These are phyloP conservation scores for Schizosaccharomyces osmophilus DNA, from an alignment of 805 yeast species.

Conservation along the genomic window DNA sequence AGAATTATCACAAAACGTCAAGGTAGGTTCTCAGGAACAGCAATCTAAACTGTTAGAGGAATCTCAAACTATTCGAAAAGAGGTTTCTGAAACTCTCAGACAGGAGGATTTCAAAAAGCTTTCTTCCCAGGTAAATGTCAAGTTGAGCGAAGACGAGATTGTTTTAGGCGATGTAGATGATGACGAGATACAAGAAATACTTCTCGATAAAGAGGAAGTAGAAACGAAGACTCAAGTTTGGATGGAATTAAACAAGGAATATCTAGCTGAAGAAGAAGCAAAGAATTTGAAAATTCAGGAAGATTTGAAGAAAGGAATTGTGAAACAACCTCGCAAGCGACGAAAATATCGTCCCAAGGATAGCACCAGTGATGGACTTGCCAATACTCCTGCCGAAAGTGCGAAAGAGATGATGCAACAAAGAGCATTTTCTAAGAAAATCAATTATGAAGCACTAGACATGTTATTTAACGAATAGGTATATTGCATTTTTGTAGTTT, in stretches of 20 bases:
- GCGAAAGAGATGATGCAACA: slow-evolving; percentile 54
- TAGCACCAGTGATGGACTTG: slow-evolving; percentile 16
- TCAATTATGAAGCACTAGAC: slow-evolving; percentile 64
- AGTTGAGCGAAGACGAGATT: slow-evolving; percentile 4
- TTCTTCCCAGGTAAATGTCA: neutral
- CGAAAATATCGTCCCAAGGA: slow-evolving; percentile 14
- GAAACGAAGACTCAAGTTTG: slow-evolving; percentile 59
- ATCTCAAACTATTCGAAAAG: slow-evolving; percentile 3
- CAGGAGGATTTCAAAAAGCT: neutral
- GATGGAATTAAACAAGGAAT: slow-evolving; percentile 77
- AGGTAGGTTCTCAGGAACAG: neutral
- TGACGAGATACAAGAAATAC: slow-evolving; percentile 39
- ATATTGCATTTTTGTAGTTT: neutral
- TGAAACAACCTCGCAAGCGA: slow-evolving; percentile 24
- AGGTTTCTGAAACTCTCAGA: neutral
- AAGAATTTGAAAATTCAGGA: slow-evolving; percentile 67
- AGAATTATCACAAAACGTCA: neutral
- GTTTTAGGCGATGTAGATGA: slow-evolving; percentile 57
- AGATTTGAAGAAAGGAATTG: slow-evolving; percentile 58
- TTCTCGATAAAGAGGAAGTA: slow-evolving; percentile 41
- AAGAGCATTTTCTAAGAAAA: slow-evolving; percentile 62
- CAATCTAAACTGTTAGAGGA: slow-evolving; percentile 4
- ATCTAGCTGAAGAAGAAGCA: slow-evolving; percentile 58
- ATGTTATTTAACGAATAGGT: slow-evolving; percentile 10
- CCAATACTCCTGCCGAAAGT: slow-evolving; percentile 44